These are phyloP conservation scores for Phalaenopsis aphrodite DNA, from an alignment of 106 monocot species.

Conservation along the genomic window DNA sequence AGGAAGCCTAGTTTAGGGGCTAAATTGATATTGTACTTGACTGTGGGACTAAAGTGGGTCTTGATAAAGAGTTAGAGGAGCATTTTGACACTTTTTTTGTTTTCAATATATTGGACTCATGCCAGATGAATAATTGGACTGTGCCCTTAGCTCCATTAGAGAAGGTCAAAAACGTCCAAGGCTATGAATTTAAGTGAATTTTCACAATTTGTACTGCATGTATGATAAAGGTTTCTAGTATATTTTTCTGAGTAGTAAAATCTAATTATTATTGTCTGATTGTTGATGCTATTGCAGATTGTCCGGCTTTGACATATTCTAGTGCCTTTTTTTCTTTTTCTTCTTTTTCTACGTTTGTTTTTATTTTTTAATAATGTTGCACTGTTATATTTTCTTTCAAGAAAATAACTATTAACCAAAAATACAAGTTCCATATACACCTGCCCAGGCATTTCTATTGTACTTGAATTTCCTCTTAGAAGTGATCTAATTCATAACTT, in stretches of 20 bases:
- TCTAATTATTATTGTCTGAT: not conserved
- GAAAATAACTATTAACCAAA: not conserved
- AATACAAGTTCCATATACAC: not conserved
- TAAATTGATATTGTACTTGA: too few relatives aligned
- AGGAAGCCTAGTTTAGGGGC: too few relatives aligned
- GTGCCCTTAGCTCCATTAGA: not conserved
- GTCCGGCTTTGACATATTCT: not conserved
- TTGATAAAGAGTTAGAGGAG: too few relatives aligned
- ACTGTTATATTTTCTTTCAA: not conserved
- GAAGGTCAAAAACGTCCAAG: not conserved
- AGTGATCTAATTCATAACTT: not conserved
- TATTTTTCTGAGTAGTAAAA: not conserved
- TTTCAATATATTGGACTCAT: too few relatives aligned
- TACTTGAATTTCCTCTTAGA: not conserved
- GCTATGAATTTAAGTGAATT: not conserved
- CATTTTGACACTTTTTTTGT: too few relatives aligned
- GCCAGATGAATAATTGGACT: not conserved
- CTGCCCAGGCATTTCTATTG: not conserved
- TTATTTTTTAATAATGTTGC: not conserved
- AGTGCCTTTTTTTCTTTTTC: not conserved
- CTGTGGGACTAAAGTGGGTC: too few relatives aligned
- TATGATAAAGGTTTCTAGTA: not conserved
- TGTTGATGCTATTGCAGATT: not conserved
- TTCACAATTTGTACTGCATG: not conserved
- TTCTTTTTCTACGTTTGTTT: not conserved